Evolutionary conservation across 2,329 filamentous ascomycete genomes (phyloP).

Genomic region (Gaeumannomyces tritici): DNA sequence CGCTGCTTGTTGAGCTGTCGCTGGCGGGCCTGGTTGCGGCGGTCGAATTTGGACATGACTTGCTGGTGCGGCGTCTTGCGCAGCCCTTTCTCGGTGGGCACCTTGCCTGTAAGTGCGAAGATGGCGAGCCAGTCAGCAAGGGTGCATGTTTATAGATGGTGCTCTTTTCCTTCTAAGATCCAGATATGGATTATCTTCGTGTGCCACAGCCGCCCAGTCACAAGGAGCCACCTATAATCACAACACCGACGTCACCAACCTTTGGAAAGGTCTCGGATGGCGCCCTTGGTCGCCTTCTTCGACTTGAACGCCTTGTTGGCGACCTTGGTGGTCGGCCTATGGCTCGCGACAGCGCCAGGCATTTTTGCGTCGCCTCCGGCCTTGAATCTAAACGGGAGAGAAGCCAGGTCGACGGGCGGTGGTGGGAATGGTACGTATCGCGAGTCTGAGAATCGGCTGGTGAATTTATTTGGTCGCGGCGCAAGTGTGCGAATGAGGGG

Average conservation of each 20-base stretch:
- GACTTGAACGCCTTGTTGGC: conserved; percentile 89
- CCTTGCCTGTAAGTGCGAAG: conserved; percentile 51
- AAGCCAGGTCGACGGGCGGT: conserved; percentile 43
- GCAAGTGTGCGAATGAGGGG: not conserved
- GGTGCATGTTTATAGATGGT: no score
- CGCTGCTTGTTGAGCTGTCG: conserved; percentile 73
- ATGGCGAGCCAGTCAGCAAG: not conserved
- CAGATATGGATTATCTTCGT: no score
- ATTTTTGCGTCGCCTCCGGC: conserved; percentile 59
- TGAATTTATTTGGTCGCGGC: not conserved
- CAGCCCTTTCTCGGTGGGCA: conserved; percentile 52
- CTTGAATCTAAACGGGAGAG: conserved; percentile 81
- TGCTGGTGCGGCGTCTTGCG: conserved; percentile 91
- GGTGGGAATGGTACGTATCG: not conserved
- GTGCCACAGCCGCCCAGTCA: no score
- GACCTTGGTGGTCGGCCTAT: conserved; percentile 85
- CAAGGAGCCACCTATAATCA: no score
- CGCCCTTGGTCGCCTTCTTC: conserved; percentile 78
- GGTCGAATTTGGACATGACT: conserved; percentile 94
- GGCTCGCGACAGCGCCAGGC: conserved; percentile 64
- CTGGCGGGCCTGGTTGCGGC: conserved; percentile 91
- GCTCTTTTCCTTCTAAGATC: no score
- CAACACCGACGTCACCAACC: conserved; percentile 36
- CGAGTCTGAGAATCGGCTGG: not conserved
- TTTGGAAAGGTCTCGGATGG: conserved; percentile 76